A percentile compares a stretch with the other conserved stretches of the same genome.
These are phyloP conservation scores for Coemansia asiatica DNA, from an alignment of 192 early-diverging fungal species.

Conservation along the genomic window DNA sequence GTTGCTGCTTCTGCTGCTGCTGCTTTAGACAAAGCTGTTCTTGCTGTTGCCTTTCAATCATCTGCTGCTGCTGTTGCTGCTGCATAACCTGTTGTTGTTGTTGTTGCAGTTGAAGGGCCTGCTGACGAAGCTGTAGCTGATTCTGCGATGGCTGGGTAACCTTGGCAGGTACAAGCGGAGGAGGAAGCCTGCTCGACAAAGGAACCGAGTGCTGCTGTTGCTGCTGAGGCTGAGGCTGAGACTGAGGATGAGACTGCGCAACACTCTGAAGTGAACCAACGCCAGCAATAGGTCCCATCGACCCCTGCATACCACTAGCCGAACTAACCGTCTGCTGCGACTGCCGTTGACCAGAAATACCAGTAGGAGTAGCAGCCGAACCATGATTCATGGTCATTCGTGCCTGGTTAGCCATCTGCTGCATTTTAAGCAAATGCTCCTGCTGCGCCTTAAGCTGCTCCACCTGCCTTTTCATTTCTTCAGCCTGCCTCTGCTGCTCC, in stretches of 20 bases:
- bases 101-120: slow-evolving; percentile 13
- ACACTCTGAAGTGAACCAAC: not conserved
- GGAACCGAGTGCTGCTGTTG: slow-evolving; percentile 26
- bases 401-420: slow-evolving; percentile 49
- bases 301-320: not conserved
- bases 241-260: not conserved
- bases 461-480: slow-evolving; percentile 44
- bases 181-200: slow-evolving; percentile 41
- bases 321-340: slow-evolving; percentile 8
- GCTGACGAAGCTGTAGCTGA: slow-evolving; percentile 14
- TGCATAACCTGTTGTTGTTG: slow-evolving; percentile 5
- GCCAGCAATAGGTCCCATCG: slow-evolving; percentile 15
- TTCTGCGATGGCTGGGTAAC: slow-evolving; percentile 16
- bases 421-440: slow-evolving; percentile 53
- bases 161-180: slow-evolving; percentile 41
- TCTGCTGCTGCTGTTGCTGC: slow-evolving; percentile 8
- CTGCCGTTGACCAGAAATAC: slow-evolving; percentile 7
- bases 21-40: slow-evolving; percentile 2
- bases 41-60: not conserved
- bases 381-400: too few relatives aligned
- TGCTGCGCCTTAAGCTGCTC: slow-evolving; percentile 42
- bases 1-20: slow-evolving; percentile 4
- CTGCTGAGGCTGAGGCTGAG: slow-evolving; percentile 8
- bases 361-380: too few relatives aligned
- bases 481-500: slow-evolving; percentile 44